Base-by-base conservation (phyloP, 2,329 filamentous ascomycete species). In the Talaromyces sp. region DNA sequence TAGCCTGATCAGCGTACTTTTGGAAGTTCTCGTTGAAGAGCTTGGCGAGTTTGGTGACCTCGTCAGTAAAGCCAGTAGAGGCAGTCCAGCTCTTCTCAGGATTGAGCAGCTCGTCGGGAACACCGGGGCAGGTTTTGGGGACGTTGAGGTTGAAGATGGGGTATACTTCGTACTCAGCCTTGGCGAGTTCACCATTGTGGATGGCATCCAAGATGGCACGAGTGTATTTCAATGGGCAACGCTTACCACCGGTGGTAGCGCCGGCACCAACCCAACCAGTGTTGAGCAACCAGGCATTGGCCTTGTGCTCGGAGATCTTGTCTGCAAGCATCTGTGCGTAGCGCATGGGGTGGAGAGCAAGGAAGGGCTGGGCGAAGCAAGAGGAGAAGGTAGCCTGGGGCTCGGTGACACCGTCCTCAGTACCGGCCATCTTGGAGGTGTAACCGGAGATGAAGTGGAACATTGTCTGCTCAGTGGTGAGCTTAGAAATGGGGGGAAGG, bases 361-460 rank as follows among this genome's bases (percentile, higher is more conserved):
- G 85, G 92, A 99, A 99, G 68, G 95, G 95, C 84, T 99, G 95
- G 64, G 95, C 95, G 82, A 99, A 99, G 88, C 95, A 99, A 62
- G 93, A 96, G 31, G 93, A 98, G 89, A 99, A 99, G 75, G 95
- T 99, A 27, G 95, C 95, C 83, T 98, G 92, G 70, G 95, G 95
- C 83, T 99, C 95, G 10, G 91, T 96, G 70, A 99, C 89, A 75
- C 95, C 95, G 70, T 97, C 92, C 84, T 99, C 95, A 39, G 95
- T 99, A 75, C 95, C 95, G 70, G 95, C 95, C 95, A 99, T 99
- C 89, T 99, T 99, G 77, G 94, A 98, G 69, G 95, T 99, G 87
- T 99, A 99, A 73, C 95, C 95, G 19, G 92, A 96, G 82, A 99
- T 99, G 89, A 99, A 99, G 87, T 99, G 95, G 90, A 98, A 99